Conservation (phyloP, 352 stramenopile species). For the Phytopythium sindhum region DNA sequence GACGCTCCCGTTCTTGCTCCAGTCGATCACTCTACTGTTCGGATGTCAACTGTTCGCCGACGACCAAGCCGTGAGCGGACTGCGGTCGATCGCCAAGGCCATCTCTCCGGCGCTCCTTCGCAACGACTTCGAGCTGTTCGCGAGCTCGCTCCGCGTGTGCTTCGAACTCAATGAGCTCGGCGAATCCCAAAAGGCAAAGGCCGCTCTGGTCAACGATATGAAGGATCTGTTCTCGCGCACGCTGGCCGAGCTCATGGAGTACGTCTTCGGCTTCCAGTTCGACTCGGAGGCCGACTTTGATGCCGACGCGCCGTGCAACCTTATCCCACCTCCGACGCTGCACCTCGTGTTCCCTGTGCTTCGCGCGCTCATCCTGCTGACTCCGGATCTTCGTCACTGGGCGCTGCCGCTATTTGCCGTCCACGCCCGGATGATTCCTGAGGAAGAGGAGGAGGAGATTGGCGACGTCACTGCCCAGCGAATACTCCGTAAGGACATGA, state of each 20-base stretch:
- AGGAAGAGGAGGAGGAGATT: conserved; percentile 88
- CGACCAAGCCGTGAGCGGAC: conserved; percentile 1
- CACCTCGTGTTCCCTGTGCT: conserved; percentile 80
- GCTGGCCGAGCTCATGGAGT: conserved; percentile 62
- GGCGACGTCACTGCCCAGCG: conserved; percentile 74
- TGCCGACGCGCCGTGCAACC: conserved; percentile 52
- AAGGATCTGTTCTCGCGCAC: conserved; percentile 55
- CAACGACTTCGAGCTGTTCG: conserved; percentile 61
- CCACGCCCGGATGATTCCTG: conserved; percentile 82
- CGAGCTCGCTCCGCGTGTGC: conserved; percentile 51
- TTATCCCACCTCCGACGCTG: conserved; percentile 66
- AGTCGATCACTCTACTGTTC: conserved; percentile 49
- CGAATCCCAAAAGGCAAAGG: conserved; percentile 35
- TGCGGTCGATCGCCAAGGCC: conserved; percentile 49
- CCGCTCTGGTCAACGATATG: conserved; percentile 31
- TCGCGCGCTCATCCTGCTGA: conserved; percentile 43
- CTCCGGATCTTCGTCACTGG: conserved; percentile 59
- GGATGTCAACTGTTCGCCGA: conserved; percentile 49
- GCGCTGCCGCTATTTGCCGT: conserved; percentile 69
- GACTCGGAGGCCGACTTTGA: conserved; percentile 79
- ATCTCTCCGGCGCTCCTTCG: conserved; percentile 68
- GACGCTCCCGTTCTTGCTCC: conserved; percentile 62
- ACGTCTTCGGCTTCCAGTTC: conserved; percentile 82
- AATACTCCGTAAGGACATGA: conserved; percentile 69
- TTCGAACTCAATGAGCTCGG: conserved; percentile 35